These are phyloP conservation scores for Hymenoscyphus salicellus DNA, from an alignment of 2,329 filamentous ascomycete species.

Conservation along the genomic window DNA sequence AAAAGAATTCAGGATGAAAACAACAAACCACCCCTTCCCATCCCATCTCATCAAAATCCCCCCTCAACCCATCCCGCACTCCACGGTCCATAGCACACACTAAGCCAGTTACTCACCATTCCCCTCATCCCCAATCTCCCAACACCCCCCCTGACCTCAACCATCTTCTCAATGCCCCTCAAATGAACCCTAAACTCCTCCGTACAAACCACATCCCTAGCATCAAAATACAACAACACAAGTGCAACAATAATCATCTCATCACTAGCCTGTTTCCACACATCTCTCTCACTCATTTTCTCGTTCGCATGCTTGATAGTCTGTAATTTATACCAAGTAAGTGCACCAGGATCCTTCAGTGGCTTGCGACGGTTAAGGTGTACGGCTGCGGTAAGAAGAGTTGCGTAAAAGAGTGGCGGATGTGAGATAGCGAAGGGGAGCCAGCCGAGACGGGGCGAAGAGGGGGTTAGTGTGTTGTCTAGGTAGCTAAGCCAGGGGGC, in stretches of 20 bases:
- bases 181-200: constrained; percentile 6
- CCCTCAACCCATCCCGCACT: constrained; percentile 3
- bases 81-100: constrained; percentile 8
- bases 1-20: neutral
- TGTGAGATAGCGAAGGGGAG: constrained; percentile 8
- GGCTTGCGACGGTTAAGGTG: constrained; percentile 1
- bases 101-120: constrained; percentile 4
- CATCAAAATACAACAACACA: constrained; percentile 8
- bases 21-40: too few relatives aligned
- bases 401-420: constrained; percentile 1
- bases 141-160: constrained; percentile 6
- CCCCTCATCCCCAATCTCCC: constrained; percentile 5
- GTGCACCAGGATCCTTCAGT: neutral
- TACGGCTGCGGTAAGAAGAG: constrained; percentile 4
- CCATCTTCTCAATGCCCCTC: constrained; percentile 9
- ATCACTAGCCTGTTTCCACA: constrained; percentile 6
- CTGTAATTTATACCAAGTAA: constrained; percentile 4
- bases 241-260: constrained; percentile 11
- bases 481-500: constrained; percentile 10
- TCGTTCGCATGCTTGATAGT: constrained; percentile 5
- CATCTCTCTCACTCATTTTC: neutral
- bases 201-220: neutral
- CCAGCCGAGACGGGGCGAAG: constrained; percentile 3
- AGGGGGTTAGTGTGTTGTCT: constrained; percentile 1
- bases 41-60: constrained; percentile 1